These are phyloP conservation scores for Phragmites australis DNA, from an alignment of 176 grass and related monocot genomes.

Conservation along the genomic window DNA sequence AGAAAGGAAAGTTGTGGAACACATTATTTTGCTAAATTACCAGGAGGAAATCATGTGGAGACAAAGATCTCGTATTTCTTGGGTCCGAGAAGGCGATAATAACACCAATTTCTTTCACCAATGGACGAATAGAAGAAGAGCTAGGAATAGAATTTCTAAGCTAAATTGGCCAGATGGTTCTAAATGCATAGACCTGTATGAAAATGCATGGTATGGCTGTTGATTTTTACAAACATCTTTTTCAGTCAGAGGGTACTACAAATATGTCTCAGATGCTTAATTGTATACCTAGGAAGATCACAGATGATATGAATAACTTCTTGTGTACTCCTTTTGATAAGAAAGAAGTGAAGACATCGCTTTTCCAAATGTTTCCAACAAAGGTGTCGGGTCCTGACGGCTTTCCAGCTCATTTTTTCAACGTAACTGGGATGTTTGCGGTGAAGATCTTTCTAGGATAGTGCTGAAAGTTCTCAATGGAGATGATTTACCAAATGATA, in stretches of 20 bases:
- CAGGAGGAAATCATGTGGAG: no score
- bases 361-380: not conserved
- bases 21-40: no score
- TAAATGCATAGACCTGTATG: not conserved
- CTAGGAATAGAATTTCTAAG: no score
- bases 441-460: not conserved
- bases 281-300: not conserved
- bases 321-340: not conserved
- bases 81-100: no score
- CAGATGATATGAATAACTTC: not conserved
- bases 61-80: no score
- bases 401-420: not conserved
- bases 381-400: not conserved
- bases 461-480: not conserved
- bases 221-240: not conserved
- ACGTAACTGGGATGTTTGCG: not conserved
- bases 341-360: not conserved
- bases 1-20: no score
- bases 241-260: not conserved
- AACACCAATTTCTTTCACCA: no score
- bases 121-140: no score
- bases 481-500: not conserved
- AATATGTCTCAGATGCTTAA: not conserved
- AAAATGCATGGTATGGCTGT: not conserved
- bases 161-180: no score